These are phyloP conservation scores for Cornus suecica DNA, from an alignment of 148 eudicot species.

Conservation along the genomic window DNA sequence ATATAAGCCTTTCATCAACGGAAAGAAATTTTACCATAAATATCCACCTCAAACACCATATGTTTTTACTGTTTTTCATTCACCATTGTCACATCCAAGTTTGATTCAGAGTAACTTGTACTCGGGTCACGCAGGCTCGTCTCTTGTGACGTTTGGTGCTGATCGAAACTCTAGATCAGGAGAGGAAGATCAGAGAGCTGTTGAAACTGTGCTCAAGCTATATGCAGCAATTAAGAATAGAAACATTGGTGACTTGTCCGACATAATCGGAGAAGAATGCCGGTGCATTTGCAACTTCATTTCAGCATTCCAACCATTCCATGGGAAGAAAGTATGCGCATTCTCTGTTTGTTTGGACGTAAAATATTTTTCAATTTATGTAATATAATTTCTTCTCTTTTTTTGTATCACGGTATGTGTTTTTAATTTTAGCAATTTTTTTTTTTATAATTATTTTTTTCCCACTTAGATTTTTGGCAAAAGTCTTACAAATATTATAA, in stretches of 20 bases:
- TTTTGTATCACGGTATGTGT: too few species aligned
- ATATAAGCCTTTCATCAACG: not conserved
- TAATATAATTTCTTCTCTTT: too few species aligned
- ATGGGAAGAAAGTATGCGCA: constrained; percentile 48
- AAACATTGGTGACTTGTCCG: constrained; percentile 38
- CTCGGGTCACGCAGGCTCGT: not conserved
- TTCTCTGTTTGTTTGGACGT: too few species aligned
- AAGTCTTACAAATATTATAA: too few species aligned
- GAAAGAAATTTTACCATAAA: not conserved
- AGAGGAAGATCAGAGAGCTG: constrained; percentile 32
- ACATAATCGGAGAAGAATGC: constrained; percentile 58
- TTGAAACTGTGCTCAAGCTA: constrained; percentile 44
- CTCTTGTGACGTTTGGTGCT: constrained; percentile 11
- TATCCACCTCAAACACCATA: not conserved
- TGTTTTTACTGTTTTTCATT: not conserved
- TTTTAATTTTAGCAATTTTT: not conserved
- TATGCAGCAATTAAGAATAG: constrained; percentile 39
- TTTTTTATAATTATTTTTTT: too few species aligned
- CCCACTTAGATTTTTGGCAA: not conserved
- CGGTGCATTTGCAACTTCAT: constrained; percentile 47
- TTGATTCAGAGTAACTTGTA: not conserved
- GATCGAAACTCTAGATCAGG: constrained; percentile 15
- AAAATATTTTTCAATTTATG: too few species aligned
- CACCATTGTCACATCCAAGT: not conserved
- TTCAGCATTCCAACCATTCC: constrained; percentile 36